Percentiles rank a stretch among this genome's conserved stretches.
These are phyloP conservation scores for Ambispora gerdemannii DNA, from an alignment of 192 early-diverging fungal species.

Conservation along the genomic window DNA sequence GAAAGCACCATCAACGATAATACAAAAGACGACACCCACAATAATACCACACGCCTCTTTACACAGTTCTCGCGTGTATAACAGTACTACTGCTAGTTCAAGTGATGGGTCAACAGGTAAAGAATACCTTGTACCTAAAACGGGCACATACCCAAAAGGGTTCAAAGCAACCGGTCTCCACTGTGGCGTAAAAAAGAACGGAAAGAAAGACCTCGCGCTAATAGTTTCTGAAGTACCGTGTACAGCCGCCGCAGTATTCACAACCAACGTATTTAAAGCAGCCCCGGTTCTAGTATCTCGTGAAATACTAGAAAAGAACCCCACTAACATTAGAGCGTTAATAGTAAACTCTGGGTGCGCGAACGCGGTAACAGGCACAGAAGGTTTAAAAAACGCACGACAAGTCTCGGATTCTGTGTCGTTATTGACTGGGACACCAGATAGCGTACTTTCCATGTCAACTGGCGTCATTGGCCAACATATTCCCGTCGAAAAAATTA, in stretches of 20 bases:
- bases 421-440: slow-evolving; percentile 42
- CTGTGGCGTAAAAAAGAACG: slow-evolving; percentile 81
- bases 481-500: slow-evolving; percentile 80
- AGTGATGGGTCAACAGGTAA: slow-evolving; percentile 48
- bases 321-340: slow-evolving; percentile 48
- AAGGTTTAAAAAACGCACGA: slow-evolving; percentile 77
- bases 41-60: no score
- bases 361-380: slow-evolving; percentile 90
- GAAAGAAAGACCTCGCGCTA: slow-evolving; percentile 76
- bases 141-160: slow-evolving; percentile 81
- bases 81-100: no score
- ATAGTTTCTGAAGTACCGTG: slow-evolving; percentile 70
- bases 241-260: slow-evolving; percentile 86
- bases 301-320: slow-evolving; percentile 52
- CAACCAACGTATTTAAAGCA: slow-evolving; percentile 86
- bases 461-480: slow-evolving; percentile 96
- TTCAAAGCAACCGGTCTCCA: slow-evolving; percentile 74
- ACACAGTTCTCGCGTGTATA: no score
- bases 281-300: slow-evolving; percentile 81
- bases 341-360: slow-evolving; percentile 91
- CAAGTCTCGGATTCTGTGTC: slow-evolving; percentile 62
- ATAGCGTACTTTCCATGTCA: slow-evolving; percentile 78
- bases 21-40: no score
- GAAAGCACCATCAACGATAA: no score
- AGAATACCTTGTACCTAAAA: slow-evolving; percentile 62